Conservation (phyloP, 148 eudicot species). For the Silene latifolia region DNA sequence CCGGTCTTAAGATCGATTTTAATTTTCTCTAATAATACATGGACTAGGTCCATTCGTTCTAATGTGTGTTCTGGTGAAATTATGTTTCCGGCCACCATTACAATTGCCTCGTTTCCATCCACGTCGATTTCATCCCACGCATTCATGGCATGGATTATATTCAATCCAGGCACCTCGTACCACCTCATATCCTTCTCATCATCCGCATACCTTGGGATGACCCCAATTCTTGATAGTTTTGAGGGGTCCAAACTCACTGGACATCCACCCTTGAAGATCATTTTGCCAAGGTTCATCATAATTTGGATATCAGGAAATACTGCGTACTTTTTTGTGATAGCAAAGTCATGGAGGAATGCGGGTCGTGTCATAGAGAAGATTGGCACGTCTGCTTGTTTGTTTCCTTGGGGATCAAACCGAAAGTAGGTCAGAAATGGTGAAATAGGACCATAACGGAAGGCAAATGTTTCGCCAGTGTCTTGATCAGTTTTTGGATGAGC, state of each 20-base stretch:
- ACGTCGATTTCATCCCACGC: conserved; percentile 67
- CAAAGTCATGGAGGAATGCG: conserved; percentile 52
- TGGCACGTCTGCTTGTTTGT: conserved; percentile 45
- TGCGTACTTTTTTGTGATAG: conserved; percentile 42
- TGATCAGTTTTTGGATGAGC: conserved; percentile 63
- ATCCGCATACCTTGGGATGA: conserved; percentile 47
- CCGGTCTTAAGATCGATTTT: no score
- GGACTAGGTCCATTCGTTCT: conserved; percentile 46
- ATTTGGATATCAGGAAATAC: conserved; percentile 43
- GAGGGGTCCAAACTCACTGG: conserved; percentile 34
- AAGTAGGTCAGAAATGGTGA: conserved; percentile 53
- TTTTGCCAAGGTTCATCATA: conserved; percentile 36
- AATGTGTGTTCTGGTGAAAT: conserved; percentile 42
- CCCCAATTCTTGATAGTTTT: conserved; percentile 47
- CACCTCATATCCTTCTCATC: conserved; percentile 50
- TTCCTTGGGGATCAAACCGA: conserved; percentile 39
- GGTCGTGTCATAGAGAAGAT: conserved; percentile 41
- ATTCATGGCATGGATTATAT: conserved; percentile 47
- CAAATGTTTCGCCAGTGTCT: no score
- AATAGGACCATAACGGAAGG: conserved; percentile 33
- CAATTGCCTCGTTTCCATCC: conserved; percentile 46
- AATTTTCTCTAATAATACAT: conserved; percentile 40
- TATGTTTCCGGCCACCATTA: conserved; percentile 50
- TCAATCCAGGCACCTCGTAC: conserved; percentile 61
- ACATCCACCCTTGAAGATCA: conserved; percentile 33